phyloP scores from a whole-genome alignment of 805 yeast species.

The Nakazawaea molendinolei region DNA sequence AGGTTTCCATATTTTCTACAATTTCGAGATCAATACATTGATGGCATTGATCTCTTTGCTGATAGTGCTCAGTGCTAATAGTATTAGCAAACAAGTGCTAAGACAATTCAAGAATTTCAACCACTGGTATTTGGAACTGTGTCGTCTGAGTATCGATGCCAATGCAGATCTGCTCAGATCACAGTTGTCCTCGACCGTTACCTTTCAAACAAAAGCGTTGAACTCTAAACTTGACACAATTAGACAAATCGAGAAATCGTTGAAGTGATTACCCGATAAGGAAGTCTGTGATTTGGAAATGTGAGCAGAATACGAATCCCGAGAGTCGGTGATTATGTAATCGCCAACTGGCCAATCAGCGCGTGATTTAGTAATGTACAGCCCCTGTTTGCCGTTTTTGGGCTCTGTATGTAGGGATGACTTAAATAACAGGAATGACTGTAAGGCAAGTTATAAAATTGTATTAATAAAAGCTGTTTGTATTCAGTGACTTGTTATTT shows the following conservation, averaged over 20 bases:
- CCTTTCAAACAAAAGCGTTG: neutral
- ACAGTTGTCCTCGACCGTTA: conserved; percentile 2
- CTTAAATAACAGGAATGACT: too few relatives aligned
- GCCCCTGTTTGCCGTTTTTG: conserved; percentile 5
- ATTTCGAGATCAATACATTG: conserved; percentile 14
- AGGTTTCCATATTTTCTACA: conserved; percentile 9
- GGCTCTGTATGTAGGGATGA: too few relatives aligned
- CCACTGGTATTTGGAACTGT: conserved; percentile 11
- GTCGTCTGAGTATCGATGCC: conserved; percentile 7
- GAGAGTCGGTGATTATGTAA: conserved; percentile 12
- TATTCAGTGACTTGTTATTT: too few relatives aligned
- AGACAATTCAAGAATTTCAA: conserved; percentile 7
- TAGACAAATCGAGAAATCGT: conserved; percentile 3
- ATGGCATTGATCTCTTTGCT: conserved; percentile 39
- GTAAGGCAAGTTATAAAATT: too few relatives aligned
- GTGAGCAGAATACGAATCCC: too few relatives aligned
- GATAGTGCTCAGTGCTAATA: conserved; percentile 33
- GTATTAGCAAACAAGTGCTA: conserved; percentile 12
- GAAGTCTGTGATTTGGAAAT: too few relatives aligned
- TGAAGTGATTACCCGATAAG: neutral
- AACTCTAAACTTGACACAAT: conserved; percentile 3
- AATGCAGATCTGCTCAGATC: conserved; percentile 1
- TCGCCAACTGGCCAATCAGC: conserved; percentile 3
- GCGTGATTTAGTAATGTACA: conserved; percentile 1
- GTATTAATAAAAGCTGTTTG: too few relatives aligned